These are phyloP conservation scores for Pichia scutulata DNA, from an alignment of 805 yeast species.

Conservation along the genomic window DNA sequence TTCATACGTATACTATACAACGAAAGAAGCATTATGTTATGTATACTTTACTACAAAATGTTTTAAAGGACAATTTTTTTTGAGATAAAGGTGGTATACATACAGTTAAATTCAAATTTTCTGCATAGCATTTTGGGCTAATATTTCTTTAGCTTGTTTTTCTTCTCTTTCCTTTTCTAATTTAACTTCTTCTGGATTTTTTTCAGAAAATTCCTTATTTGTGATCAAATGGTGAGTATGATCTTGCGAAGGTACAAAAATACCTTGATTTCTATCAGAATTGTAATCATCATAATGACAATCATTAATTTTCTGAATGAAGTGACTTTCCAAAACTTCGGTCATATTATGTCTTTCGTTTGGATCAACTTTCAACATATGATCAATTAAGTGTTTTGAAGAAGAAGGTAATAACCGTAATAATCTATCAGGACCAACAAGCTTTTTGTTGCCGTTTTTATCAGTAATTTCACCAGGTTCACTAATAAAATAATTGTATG, in stretches of 20 bases:
- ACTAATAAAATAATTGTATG: constrained; percentile 58
- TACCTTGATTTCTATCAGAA: constrained; percentile 12
- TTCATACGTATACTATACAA: neutral
- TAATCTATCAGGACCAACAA: constrained; percentile 62
- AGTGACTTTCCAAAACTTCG: constrained; percentile 48
- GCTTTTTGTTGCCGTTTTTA: constrained; percentile 19
- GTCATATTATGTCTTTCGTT: constrained; percentile 49
- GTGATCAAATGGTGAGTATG: constrained; percentile 65
- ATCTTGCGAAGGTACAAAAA: constrained; percentile 25
- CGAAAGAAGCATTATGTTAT: neutral
- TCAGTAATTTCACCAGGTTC: constrained; percentile 20
- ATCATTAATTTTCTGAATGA: constrained; percentile 47
- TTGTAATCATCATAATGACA: constrained; percentile 36
- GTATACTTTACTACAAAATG: too few relatives aligned
- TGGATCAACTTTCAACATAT: constrained; percentile 61
- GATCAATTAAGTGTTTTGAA: constrained; percentile 50
- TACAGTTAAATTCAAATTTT: neutral
- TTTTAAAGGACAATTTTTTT: too few relatives aligned
- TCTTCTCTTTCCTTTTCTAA: constrained; percentile 7
- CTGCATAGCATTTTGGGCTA: constrained; percentile 1
- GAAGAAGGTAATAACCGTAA: constrained; percentile 63
- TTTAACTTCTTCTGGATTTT: constrained; percentile 31
- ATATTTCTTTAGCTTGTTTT: constrained; percentile 3
- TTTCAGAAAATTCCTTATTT: constrained; percentile 47
- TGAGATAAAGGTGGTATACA: neutral